phyloP scores from a whole-genome alignment of 2,329 filamentous ascomycete species.

The Curvularia verruculosa region DNA sequence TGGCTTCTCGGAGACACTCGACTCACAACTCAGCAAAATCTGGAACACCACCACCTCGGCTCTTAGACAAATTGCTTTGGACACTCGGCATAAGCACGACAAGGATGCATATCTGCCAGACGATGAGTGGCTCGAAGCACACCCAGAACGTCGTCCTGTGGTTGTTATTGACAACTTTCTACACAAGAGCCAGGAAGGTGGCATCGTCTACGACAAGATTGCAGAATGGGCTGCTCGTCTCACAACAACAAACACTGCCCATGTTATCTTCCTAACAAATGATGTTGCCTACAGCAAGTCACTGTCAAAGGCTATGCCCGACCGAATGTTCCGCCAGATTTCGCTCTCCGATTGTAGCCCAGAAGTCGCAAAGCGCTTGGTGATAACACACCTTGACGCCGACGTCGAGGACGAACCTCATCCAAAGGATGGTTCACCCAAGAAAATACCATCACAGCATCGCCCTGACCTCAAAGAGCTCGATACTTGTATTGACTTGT shows the following conservation, averaged over 20 bases:
- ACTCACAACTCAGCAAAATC: constrained; percentile 88
- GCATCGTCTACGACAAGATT: constrained; percentile 59
- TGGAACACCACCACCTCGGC: constrained; percentile 81
- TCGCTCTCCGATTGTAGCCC: constrained; percentile 83
- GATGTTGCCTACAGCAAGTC: constrained; percentile 89
- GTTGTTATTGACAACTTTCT: constrained; percentile 92
- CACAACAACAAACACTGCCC: constrained; percentile 85
- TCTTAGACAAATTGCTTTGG: constrained; percentile 76
- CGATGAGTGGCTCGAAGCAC: constrained; percentile 87
- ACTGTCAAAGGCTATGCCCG: constrained; percentile 83
- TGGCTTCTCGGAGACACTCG: constrained; percentile 90
- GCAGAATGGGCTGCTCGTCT: constrained; percentile 87
- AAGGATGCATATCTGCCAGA: constrained; percentile 74
- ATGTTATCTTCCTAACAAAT: constrained; percentile 92
- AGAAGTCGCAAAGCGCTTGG: constrained; percentile 85
- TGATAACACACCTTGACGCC: constrained; percentile 77
- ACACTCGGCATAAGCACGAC: constrained; percentile 71
- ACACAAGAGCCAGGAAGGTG: constrained; percentile 67
- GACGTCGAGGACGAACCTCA: constrained; percentile 51
- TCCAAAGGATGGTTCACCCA: constrained; percentile 47
- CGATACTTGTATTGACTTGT: constrained; percentile 77
- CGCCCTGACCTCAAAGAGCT: constrained; percentile 70
- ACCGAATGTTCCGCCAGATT: constrained; percentile 87
- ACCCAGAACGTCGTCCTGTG: constrained; percentile 81
- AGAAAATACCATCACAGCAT: constrained; percentile 55